Evolutionary conservation across 2,329 filamentous ascomycete genomes (phyloP), one percentile per base, ranked within the genome.

Genomic region (Macrophomina phaseolina): DNA sequence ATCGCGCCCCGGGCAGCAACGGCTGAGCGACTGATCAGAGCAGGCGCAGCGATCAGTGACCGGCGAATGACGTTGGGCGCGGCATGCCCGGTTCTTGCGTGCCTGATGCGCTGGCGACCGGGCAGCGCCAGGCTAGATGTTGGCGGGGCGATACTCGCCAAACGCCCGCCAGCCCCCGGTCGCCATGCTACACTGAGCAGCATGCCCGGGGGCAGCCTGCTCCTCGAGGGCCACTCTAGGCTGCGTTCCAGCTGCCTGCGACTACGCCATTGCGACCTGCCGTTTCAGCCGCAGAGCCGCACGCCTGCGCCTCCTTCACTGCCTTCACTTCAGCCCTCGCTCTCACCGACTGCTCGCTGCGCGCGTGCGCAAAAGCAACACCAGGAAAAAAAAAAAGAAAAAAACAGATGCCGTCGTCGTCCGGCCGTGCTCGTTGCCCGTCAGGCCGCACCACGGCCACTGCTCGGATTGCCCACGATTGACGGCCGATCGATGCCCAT

Each of bases 1-100:
- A 62, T 62, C 42, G 58, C 58, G 58, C 42, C 16, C 40, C 58
- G 58, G 58, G 58, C 58, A 62, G 42, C 56, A 61, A 61, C 56
- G 56, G 56, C 40, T 61, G 56, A 62, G 58, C 58, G 58, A 62
- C 58, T 62, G 58, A 62, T 62, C 58, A 62, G 58, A 62, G 58
- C 56, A 46, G 56, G 56, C 56, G 56, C 56, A 61, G 56, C 58
- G 58, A 62, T 62, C 58, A 62, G 58, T 49, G 42, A 62, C 58
- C 56, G 58, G 58, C 58, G 58, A 62, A 62, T 62, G 58, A 49
- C 58, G 58, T 62, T 62, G 58, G 45, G 58, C 58, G 30, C 58
- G 45, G 58, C 45, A 16, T 61, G 58, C 42, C 58, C 58, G 58
- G 58, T 62, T 62, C 42, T 38, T 49, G 45, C 42, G 45, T 48